Base-by-base conservation (phyloP, 139 green algal species). In the Pleodorina starrii region DNA sequence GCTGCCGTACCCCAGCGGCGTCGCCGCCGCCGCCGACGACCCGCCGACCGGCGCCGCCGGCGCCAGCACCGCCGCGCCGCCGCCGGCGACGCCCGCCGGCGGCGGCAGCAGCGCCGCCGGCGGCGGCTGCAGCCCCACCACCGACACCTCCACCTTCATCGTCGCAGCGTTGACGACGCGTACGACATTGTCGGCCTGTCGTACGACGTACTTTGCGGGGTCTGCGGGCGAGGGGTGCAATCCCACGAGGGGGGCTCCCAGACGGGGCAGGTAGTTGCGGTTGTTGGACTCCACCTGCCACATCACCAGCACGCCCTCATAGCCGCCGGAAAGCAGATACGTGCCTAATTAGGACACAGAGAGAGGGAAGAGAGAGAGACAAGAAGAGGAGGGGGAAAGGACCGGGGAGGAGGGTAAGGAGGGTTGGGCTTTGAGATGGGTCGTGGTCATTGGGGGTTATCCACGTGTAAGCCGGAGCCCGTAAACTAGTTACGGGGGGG, bases 281-380 rank as follows among this genome's bases (percentile, higher is more conserved):
- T 57, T 32, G 69, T 84, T 66, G 68, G 23, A 89, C n/a, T 91
- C 86, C 73, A 98, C 60, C 76, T 96, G 91, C 97, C 97, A 99
- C 9, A 95, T 40, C 35, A 97, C 96, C 90, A 98, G 90, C 79
- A 98, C 96, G 9, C 91, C 96, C 91, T 98, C 96, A 25, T 80
- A 25, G 1, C 96, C 97, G 17, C 97, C 97, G 38, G 96, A 98
- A 73, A 98, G 89, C 69, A 99, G 92, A 80, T 96, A 94, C 9
- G 84, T 68, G 14, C 94, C 76, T 84, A 40, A 4, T 40, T 5
- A 23, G 63, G 29, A 43, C 5, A 68, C n/a, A n/a, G n/a, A n/a
- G n/a, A n/a, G n/a, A n/a, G n/a, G n/a, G n/a, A n/a, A n/a, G n/a
- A n/a, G n/a, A n/a, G n/a, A n/a, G n/a, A n/a, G n/a, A n/a, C n/a